Conservation (phyloP, 2,329 filamentous ascomycete species). For the Acarospora socialis region DNA sequence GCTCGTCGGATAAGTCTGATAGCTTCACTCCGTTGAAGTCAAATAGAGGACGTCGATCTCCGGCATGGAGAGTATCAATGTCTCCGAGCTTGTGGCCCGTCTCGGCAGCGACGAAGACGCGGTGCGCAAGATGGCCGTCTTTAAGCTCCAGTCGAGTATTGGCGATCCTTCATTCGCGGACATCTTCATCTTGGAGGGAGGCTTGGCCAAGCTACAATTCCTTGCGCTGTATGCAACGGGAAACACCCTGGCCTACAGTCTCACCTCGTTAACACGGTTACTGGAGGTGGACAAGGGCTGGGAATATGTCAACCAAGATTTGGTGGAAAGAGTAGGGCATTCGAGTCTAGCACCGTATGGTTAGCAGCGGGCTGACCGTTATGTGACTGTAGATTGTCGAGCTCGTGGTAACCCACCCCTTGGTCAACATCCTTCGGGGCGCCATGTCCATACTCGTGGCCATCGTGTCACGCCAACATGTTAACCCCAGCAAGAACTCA, state of each 20-base stretch:
- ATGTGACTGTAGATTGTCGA: constrained; percentile 52
- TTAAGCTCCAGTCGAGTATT: constrained; percentile 91
- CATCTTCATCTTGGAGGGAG: constrained; percentile 83
- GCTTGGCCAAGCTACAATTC: constrained; percentile 64
- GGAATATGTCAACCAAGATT: constrained; percentile 47
- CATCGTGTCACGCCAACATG: constrained; percentile 72
- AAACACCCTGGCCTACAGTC: constrained; percentile 88
- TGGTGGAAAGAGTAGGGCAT: constrained; percentile 44
- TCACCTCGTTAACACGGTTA: constrained; percentile 75
- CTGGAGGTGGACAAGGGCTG: constrained; percentile 96
- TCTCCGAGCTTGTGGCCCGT: constrained; percentile 43
- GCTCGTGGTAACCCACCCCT: constrained; percentile 81
- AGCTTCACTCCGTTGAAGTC: too few relatives aligned
- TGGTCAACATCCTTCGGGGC: constrained; percentile 93
- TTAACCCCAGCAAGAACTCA: constrained; percentile 32
- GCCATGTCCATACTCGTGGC: constrained; percentile 95
- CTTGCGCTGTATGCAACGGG: constrained; percentile 74
- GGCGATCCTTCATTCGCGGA: constrained; percentile 94
- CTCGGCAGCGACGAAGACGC: constrained; percentile 62
- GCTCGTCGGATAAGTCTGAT: too few relatives aligned
- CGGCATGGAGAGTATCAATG: constrained; percentile 40
- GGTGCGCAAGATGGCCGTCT: constrained; percentile 94
- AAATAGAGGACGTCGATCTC: too few relatives aligned
- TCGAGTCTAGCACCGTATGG: constrained; percentile 4
- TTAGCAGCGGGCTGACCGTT: constrained; percentile 1